These are phyloP conservation scores for Fusarium lateritium DNA, from an alignment of 2,329 filamentous ascomycete species.

Conservation along the genomic window DNA sequence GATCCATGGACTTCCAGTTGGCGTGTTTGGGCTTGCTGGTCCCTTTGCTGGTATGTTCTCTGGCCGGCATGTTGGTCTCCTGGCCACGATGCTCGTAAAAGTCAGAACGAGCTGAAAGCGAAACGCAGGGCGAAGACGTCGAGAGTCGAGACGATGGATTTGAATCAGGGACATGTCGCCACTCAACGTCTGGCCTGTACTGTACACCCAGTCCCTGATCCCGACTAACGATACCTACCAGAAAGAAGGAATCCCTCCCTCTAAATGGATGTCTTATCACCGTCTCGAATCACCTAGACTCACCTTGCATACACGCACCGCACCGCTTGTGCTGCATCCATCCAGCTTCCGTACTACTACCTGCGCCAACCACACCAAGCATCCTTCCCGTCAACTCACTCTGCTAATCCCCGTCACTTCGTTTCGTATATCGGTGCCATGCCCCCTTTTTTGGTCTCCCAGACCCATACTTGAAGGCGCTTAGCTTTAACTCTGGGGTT, in stretches of 20 bases:
- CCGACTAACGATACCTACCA: not conserved
- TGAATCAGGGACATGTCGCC: constrained; percentile 30
- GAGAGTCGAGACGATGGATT: constrained; percentile 13
- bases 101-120: constrained; percentile 2
- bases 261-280: constrained; percentile 31
- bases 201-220: constrained; percentile 18
- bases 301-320: constrained; percentile 36
- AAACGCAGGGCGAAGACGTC: constrained; percentile 31
- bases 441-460: constrained; percentile 18
- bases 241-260: constrained; percentile 10
- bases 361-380: constrained; percentile 28
- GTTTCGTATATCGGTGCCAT: constrained; percentile 19
- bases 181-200: constrained; percentile 3
- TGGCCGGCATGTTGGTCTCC: constrained; percentile 25
- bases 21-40: constrained; percentile 20
- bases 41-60: constrained; percentile 1
- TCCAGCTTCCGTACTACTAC: constrained; percentile 18
- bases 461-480: constrained; percentile 38
- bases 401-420: constrained; percentile 18
- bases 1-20: constrained; percentile 18
- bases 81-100: constrained; percentile 21
- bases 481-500: constrained; percentile 40
- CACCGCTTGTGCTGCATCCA: constrained; percentile 17
- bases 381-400: constrained; percentile 15
- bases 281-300: constrained; percentile 34